These are phyloP conservation scores for Histomonas meleagridis DNA, from an alignment of 208 protist species.

Conservation along the genomic window DNA sequence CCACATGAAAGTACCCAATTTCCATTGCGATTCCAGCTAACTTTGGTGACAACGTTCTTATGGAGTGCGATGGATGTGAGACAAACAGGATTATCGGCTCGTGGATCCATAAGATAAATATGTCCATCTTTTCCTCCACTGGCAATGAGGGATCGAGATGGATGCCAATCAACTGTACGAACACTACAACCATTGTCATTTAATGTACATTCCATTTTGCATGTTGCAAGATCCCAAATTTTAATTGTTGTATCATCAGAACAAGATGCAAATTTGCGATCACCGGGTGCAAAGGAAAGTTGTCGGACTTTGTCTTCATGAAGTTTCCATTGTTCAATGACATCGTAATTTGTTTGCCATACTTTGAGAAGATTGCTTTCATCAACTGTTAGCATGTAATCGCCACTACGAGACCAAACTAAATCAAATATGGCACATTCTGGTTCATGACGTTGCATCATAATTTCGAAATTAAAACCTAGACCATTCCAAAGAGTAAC, in stretches of 20 bases:
- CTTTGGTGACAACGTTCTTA: not conserved
- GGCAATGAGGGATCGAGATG: not conserved
- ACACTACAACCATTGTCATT: not conserved
- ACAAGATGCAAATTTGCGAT: not conserved
- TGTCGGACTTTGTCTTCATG: not conserved
- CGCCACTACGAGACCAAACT: not conserved
- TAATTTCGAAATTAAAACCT: not conserved
- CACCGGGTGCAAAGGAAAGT: not conserved
- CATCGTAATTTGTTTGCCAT: not conserved
- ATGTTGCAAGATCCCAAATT: not conserved
- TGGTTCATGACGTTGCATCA: not conserved
- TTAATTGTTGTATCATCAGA: not conserved
- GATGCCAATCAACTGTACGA: not conserved
- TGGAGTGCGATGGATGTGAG: not conserved
- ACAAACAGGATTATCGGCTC: not conserved
- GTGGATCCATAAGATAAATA: not conserved
- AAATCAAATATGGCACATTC: not conserved
- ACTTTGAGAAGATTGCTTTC: not conserved
- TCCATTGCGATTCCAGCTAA: not conserved
- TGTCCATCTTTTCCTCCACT: not conserved
- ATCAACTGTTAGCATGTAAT: slow-evolving; percentile 2
- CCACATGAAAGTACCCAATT: not conserved
- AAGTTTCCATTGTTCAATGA: not conserved
- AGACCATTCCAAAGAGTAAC: not conserved
- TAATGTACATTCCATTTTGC: not conserved